Base-by-base conservation (phyloP, 2,329 filamentous ascomycete species). In the Arthroderma sp. region DNA sequence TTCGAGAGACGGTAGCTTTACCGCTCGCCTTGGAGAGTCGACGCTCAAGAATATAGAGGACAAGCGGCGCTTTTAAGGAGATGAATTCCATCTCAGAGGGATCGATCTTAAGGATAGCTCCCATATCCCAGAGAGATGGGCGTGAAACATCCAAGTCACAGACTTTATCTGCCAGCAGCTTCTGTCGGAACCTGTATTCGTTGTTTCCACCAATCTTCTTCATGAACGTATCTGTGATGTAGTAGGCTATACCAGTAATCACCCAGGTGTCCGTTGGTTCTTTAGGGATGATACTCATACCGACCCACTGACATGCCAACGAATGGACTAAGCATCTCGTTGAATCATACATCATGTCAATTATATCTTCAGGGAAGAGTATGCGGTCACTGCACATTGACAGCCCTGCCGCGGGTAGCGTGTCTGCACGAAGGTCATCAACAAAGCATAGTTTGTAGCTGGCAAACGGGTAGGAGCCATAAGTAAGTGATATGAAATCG, bases 401-500 rank as follows among this genome's bases (percentile, higher is more conserved):
- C 63, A 98, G 78, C 0, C 87, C 91, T 35, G 90, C 90, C 7
- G 89, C 82, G 17, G 90, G 81, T 19, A 86, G 77, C 0, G 86
- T 86, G 58, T 95, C 87, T 31, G 81, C 77, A 0, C 85, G 74
- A 68, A 93, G 80, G 69, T 98, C 93, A 64, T 98, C 93, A 17
- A 98, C 84, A 65, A 98, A 98, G 63, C 88, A 91, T 56, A 97
- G 74, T 66, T 95, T 95, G 77, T 94, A 97, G 66, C 87, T 90
- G 28, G 87, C 82, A 68, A 93, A 97, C 0, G 93, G 91, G 68
- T 95, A 98, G 21, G 87, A 85, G 25, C 90, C 89, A 68, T 91
- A 97, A 2, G 84, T 87, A 61, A 91, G 82, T 2, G 88, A 88
- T 67, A 97, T 90, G 69, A 87, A 88, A 69, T 98, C 93, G n/a